Evolutionary conservation across 495 filamentous ascomycete species (phyloP).

Genomic region (Neurospora intermedia): DNA sequence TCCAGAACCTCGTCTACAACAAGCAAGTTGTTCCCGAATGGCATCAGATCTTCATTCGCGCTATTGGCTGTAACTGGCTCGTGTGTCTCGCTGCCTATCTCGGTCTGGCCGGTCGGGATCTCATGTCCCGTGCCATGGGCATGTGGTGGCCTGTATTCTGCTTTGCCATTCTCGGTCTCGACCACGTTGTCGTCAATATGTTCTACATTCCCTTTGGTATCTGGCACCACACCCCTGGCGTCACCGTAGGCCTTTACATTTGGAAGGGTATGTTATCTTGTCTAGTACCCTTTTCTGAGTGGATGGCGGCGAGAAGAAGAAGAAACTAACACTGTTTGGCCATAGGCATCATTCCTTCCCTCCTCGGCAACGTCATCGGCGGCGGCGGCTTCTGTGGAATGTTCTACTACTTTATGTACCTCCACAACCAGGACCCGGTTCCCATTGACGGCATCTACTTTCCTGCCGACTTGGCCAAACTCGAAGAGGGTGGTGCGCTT

Average conservation of each 20-base stretch:
- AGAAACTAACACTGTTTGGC: not conserved
- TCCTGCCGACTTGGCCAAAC: not conserved
- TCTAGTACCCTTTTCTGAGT: not conserved
- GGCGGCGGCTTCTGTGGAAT: conserved; percentile 39
- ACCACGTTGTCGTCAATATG: conserved; percentile 58
- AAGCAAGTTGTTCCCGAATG: conserved; percentile 48
- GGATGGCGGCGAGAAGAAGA: not conserved
- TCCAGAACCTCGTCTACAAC: conserved; percentile 31
- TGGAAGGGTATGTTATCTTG: conserved; percentile 39
- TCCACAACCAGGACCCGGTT: conserved; percentile 16
- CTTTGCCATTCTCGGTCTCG: conserved; percentile 48
- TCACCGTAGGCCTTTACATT: conserved; percentile 47
- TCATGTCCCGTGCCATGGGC: conserved; percentile 46
- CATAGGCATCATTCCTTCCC: conserved; percentile 42
- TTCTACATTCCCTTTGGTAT: conserved; percentile 51
- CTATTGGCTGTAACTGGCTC: conserved; percentile 55
- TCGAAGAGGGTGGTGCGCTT: not conserved
- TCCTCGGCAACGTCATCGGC: conserved; percentile 49
- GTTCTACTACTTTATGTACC: conserved; percentile 44
- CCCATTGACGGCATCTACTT: conserved; percentile 13
- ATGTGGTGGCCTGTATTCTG: conserved; percentile 56
- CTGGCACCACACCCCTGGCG: conserved; percentile 37
- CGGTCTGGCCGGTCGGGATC: conserved; percentile 43
- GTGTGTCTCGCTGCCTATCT: conserved; percentile 51
- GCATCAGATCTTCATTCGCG: conserved; percentile 50